Percentiles rank a stretch among this genome's conserved stretches.
phyloP scores from a whole-genome alignment of 805 yeast species.

The Starmerella davenportii region DNA sequence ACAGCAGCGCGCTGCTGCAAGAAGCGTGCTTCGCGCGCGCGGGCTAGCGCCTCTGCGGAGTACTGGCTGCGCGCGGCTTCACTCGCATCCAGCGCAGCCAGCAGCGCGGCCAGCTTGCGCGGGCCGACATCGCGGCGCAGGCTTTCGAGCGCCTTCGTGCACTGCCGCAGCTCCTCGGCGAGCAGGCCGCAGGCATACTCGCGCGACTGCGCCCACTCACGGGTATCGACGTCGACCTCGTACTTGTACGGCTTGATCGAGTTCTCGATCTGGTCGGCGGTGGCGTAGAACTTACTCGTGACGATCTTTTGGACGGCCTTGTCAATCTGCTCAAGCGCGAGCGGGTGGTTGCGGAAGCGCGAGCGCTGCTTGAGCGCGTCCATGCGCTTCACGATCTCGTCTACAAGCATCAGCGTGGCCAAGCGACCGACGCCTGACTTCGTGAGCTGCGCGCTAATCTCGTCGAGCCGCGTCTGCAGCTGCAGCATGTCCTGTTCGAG shows the following conservation, averaged over 20 bases:
- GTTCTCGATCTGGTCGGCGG: conserved; percentile 97
- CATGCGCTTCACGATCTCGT: conserved; percentile 61
- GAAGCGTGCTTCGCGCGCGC: conserved; percentile 74
- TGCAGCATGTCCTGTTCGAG: conserved; percentile 50
- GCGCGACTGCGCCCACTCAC: conserved; percentile 76
- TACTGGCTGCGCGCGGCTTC: conserved; percentile 33
- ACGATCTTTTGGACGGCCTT: conserved; percentile 74
- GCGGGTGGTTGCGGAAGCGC: conserved; percentile 66
- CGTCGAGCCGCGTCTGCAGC: conserved; percentile 78
- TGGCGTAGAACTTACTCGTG: conserved; percentile 61
- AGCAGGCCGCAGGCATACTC: conserved; percentile 58
- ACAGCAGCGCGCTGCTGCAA: conserved; percentile 54
- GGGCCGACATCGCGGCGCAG: conserved; percentile 64
- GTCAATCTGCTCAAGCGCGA: conserved; percentile 59
- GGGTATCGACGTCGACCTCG: conserved; percentile 87
- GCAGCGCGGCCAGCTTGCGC: conserved; percentile 64
- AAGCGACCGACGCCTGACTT: conserved; percentile 87
- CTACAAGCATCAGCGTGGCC: conserved; percentile 66
- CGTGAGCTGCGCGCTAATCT: conserved; percentile 66
- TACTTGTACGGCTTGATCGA: conserved; percentile 96
- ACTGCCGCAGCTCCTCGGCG: conserved; percentile 73
- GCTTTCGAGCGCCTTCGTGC: conserved; percentile 41
- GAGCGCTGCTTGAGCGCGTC: conserved; percentile 56
- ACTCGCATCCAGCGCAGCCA: conserved; percentile 37
- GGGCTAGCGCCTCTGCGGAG: conserved; percentile 50